phyloP scores from a whole-genome alignment of 805 yeast genomes.

The Nakazawaea pomicola region DNA sequence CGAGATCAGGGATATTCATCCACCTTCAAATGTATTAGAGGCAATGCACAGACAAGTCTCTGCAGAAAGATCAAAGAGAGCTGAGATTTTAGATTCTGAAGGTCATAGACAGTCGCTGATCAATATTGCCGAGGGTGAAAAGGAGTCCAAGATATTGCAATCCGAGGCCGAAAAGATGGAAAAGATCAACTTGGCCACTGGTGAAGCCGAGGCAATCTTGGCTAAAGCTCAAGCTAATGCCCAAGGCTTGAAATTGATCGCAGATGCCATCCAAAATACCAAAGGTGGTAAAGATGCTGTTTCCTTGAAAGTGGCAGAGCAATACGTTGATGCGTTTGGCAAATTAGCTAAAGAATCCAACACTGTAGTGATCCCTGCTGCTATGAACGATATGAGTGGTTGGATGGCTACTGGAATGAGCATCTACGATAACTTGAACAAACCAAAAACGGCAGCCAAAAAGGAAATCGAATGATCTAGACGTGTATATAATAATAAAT shows the following conservation, averaged over 20 bases:
- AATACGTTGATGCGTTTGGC: conserved; percentile 76
- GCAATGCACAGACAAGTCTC: conserved; percentile 91
- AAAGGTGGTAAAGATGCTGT: conserved; percentile 74
- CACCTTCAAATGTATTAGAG: conserved; percentile 77
- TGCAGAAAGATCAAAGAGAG: conserved; percentile 83
- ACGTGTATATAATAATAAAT: conserved; percentile 4
- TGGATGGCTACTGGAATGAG: conserved; percentile 76
- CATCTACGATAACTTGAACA: conserved; percentile 53
- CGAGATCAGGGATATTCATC: conserved; percentile 85
- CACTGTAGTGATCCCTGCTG: conserved; percentile 73
- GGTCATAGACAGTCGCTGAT: conserved; percentile 77
- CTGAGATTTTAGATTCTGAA: conserved; percentile 82
- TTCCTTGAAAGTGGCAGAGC: conserved; percentile 74
- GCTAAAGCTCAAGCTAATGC: conserved; percentile 71
- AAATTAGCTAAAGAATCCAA: conserved; percentile 79
- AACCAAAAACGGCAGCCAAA: conserved; percentile 10
- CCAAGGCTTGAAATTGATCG: conserved; percentile 57
- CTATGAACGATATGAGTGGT: conserved; percentile 66
- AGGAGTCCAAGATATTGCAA: conserved; percentile 62
- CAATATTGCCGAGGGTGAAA: conserved; percentile 81
- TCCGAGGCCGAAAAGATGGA: conserved; percentile 66
- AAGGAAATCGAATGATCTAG: background rate
- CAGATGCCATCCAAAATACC: conserved; percentile 61
- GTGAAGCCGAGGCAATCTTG: conserved; percentile 67
- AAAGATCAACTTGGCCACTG: conserved; percentile 62